Conservation (phyloP, 306 rosid genomes). For the Quercus suber region DNA sequence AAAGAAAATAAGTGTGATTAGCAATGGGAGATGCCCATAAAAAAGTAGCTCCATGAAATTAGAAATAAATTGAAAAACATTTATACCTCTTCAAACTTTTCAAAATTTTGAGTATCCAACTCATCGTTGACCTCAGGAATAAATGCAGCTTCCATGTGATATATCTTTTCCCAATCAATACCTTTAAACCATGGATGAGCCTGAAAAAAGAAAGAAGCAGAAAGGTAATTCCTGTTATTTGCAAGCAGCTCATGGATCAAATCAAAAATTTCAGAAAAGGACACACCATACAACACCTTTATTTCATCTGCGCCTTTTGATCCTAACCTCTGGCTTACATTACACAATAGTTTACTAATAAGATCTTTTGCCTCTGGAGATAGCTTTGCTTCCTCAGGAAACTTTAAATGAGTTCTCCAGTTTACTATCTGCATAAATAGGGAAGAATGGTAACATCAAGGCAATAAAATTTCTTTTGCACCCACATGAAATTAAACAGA, state of each 20-base stretch:
- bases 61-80: slow-evolving; percentile 15
- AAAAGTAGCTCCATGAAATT: slow-evolving; percentile 15
- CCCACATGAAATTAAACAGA: neutral
- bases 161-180: slow-evolving; percentile 80
- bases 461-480: neutral
- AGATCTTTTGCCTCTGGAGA: slow-evolving; percentile 86
- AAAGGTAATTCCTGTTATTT: slow-evolving; percentile 40
- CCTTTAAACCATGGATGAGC: slow-evolving; percentile 72
- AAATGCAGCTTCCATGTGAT: slow-evolving; percentile 96
- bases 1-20: slow-evolving; percentile 21
- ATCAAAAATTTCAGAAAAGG: slow-evolving; percentile 48
- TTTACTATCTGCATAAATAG: slow-evolving; percentile 72
- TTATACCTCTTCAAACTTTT: slow-evolving; percentile 92
- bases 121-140: slow-evolving; percentile 96
- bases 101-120: slow-evolving; percentile 96
- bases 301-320: slow-evolving; percentile 84
- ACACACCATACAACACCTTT: slow-evolving; percentile 87
- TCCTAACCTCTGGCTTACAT: slow-evolving; percentile 83
- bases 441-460: slow-evolving; percentile 12
- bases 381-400: slow-evolving; percentile 89
- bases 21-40: slow-evolving; percentile 13
- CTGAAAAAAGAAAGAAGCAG: slow-evolving; percentile 49
- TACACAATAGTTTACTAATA: slow-evolving; percentile 78
- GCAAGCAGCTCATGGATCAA: slow-evolving; percentile 24
- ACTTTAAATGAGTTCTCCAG: slow-evolving; percentile 93